Percentiles rank a stretch among this genome's conserved stretches.
phyloP scores from a whole-genome alignment of 768 basidiomycete species.

The Tephrocybe sp. region DNA sequence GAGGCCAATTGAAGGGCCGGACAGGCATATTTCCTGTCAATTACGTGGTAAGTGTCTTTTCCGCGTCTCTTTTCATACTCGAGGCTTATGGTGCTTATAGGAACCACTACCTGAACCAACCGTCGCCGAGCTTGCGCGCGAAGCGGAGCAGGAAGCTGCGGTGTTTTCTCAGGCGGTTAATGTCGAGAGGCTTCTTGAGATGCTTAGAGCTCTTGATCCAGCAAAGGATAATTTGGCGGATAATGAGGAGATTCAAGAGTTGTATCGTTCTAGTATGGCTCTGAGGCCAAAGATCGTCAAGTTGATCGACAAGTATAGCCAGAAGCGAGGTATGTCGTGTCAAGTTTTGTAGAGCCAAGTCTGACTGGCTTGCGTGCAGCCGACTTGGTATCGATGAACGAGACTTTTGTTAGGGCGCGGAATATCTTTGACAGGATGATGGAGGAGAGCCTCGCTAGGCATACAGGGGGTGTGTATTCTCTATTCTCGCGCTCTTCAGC shows the following conservation, averaged over 20 bases:
- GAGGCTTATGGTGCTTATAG: constrained; percentile 31
- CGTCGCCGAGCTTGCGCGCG: constrained; percentile 67
- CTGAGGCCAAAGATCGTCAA: constrained; percentile 94
- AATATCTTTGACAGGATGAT: constrained; percentile 93
- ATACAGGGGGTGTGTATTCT: constrained; percentile 52
- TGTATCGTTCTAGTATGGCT: constrained; percentile 88
- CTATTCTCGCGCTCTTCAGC: neutral
- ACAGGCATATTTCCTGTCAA: constrained; percentile 98
- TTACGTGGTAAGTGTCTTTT: constrained; percentile 69
- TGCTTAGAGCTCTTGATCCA: constrained; percentile 73
- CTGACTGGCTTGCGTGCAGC: constrained; percentile 48
- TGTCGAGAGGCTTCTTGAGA: constrained; percentile 75
- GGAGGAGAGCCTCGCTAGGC: constrained; percentile 81
- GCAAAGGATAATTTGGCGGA: constrained; percentile 83
- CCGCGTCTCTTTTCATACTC: neutral
- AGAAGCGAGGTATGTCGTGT: constrained; percentile 63
- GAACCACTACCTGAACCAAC: constrained; percentile 87
- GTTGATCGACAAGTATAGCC: constrained; percentile 94
- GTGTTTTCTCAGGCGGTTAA: constrained; percentile 86
- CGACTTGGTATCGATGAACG: constrained; percentile 92
- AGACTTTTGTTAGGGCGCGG: constrained; percentile 86
- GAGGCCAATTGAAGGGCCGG: constrained; percentile 84
- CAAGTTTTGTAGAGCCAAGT: neutral
- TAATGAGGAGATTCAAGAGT: constrained; percentile 87
- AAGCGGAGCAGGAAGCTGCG: constrained; percentile 83